Evolutionary conservation across 225 moss, liverwort and hornwort genomes (phyloP).

Genomic region (Thuidium tamariscinum): DNA sequence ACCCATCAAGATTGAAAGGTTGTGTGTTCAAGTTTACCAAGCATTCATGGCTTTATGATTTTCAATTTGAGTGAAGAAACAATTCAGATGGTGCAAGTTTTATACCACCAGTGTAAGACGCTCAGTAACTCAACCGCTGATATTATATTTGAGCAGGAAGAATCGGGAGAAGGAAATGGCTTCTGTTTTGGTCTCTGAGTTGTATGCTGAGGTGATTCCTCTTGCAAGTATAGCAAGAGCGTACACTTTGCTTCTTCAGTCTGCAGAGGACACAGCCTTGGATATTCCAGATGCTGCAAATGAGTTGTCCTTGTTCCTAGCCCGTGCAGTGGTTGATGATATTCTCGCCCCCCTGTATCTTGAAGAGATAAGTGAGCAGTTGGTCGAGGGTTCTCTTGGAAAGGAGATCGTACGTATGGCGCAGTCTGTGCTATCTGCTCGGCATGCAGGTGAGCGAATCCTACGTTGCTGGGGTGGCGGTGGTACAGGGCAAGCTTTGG

Average conservation of each 20-base stretch:
- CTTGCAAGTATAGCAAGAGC: slow-evolving; percentile 70
- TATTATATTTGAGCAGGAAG: slow-evolving; percentile 38
- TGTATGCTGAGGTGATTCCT: slow-evolving; percentile 91
- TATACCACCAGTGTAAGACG: neutral
- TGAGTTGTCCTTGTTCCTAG: slow-evolving; percentile 77
- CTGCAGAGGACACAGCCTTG: slow-evolving; percentile 88
- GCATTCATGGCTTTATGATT: neutral
- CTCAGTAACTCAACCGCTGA: neutral
- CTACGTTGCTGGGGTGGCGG: slow-evolving; percentile 99
- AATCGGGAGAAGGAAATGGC: slow-evolving; percentile 96
- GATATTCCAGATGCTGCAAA: slow-evolving; percentile 95
- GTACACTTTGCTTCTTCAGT: slow-evolving; percentile 77
- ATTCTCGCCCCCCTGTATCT: slow-evolving; percentile 82
- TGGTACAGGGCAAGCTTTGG: slow-evolving; percentile 77
- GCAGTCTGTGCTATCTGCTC: slow-evolving; percentile 73
- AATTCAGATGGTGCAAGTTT: neutral
- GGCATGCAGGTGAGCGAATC: slow-evolving; percentile 91
- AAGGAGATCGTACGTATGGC: slow-evolving; percentile 81
- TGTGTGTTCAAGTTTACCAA: neutral
- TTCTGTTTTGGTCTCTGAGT: slow-evolving; percentile 75
- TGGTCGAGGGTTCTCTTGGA: slow-evolving; percentile 62
- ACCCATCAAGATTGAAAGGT: neutral
- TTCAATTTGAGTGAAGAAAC: neutral
- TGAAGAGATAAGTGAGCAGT: slow-evolving; percentile 88
- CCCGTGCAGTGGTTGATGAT: slow-evolving; percentile 94